Percentiles rank a stretch among this genome's conserved stretches.
These are phyloP conservation scores for Dendrobium chrysotoxum DNA, from an alignment of 106 monocot species.

Conservation along the genomic window DNA sequence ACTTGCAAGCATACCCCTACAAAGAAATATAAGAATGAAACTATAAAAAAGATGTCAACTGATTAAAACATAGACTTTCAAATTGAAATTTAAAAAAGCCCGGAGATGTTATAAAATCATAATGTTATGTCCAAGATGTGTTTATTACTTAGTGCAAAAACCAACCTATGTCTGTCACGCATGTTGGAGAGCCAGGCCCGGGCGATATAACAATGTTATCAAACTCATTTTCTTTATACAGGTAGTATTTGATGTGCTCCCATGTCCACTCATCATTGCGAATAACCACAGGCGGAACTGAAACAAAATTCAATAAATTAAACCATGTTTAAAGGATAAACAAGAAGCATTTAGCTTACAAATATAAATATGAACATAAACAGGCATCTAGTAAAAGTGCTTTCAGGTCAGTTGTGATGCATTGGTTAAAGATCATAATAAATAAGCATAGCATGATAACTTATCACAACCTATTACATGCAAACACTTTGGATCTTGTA, in stretches of 20 bases:
- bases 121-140: background rate
- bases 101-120: background rate
- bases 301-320: constrained; percentile 4
- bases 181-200: constrained; percentile 86
- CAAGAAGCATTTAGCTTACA: background rate
- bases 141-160: background rate
- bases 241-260: constrained; percentile 31
- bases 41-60: background rate
- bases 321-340: background rate
- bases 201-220: constrained; percentile 99
- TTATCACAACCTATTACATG: background rate
- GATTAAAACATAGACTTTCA: background rate
- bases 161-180: constrained; percentile 70
- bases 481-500: background rate
- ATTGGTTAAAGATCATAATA: background rate
- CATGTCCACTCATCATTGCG: constrained; percentile 97
- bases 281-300: constrained; percentile 87
- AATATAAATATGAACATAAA: background rate
- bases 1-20: constrained; percentile 74
- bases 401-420: background rate
- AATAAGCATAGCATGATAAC: too few relatives aligned
- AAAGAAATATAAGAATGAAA: constrained; percentile 9
- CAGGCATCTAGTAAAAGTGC: background rate
- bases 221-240: constrained; percentile 65
- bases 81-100: background rate